Base-by-base conservation (phyloP, 75 land plant genomes). In the Chamaecyparis obtusa region DNA sequence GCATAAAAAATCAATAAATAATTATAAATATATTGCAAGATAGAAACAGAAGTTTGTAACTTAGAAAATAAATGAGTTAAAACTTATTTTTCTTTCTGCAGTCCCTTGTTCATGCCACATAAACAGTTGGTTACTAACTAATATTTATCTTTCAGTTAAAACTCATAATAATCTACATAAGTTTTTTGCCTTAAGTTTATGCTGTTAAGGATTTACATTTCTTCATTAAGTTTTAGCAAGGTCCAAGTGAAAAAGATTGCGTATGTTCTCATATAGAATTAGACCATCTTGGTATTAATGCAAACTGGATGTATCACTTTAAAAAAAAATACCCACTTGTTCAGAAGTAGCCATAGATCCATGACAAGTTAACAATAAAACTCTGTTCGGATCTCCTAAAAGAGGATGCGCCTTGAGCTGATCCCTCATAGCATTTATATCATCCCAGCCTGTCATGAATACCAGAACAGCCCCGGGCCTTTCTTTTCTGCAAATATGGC, bases 381-480 rank as follows among this genome's bases (percentile, higher is more conserved):
- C 94, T 86, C 93, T 93, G 55, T 92, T 93, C 49, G 96, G 89
- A 89, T 98, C 95, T 81, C 99, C 99, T 80, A 98, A 85, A 37
- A 96, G 91, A 56, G 99, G 96, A 85, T 98, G 96, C 44, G 92
- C 93, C 85, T 90, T 93, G 37, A 98, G 92, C 84, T 98, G 95
- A 90, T 98, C 97, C 81, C 89, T 92, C 87, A 98, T 85, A 86
- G 95, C 94, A 87, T 91, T 93, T 15, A 98, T 98, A 87, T 98
- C 99, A 87, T 98, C 99, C 99, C 99, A 98, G 1, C 99, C 99
- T 37, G 99, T 98, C 99, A 98, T 95, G 85, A 98, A 98, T 39
- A 98, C 99, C 86, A 98, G 87, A 17, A 96, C 97, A 87, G 97
- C 99, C 64, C 99, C 99, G 24, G 95, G 90, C 24, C 93, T 86